Conservation (phyloP, 2,329 filamentous ascomycete genomes). For the Aspergillus sp. region DNA sequence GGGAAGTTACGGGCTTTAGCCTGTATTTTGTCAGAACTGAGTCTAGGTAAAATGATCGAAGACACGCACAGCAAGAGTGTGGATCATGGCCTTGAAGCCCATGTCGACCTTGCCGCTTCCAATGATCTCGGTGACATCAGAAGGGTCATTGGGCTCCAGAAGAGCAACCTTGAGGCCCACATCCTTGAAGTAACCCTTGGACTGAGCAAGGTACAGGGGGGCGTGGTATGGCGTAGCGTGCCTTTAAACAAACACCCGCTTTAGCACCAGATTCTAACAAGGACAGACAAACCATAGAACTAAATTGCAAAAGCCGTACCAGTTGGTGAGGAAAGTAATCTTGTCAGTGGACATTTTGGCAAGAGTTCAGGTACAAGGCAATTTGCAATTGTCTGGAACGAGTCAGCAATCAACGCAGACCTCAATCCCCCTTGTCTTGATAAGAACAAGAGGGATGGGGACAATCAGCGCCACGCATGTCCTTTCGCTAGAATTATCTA, state of each 20-base stretch:
- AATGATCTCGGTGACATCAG: conserved; percentile 78
- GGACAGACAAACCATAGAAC: too few species aligned
- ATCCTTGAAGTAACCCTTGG: conserved; percentile 68
- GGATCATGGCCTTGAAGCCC: conserved; percentile 81
- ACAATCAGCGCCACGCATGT: conserved; percentile 65
- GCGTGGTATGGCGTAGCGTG: conserved; percentile 78
- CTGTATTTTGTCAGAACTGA: conserved; percentile 31
- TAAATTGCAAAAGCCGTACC: conserved; percentile 47
- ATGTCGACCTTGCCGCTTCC: conserved; percentile 71
- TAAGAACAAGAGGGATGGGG: conserved; percentile 28
- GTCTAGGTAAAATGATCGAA: background rate
- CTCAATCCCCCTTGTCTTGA: conserved; percentile 7
- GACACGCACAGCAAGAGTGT: conserved; percentile 62
- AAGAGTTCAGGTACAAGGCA: conserved; percentile 32
- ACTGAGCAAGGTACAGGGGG: conserved; percentile 70
- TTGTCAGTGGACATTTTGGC: conserved; percentile 72
- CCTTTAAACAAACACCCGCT: conserved; percentile 43
- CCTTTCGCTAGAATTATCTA: conserved; percentile 85
- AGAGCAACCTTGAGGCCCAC: conserved; percentile 74
- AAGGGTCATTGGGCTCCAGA: conserved; percentile 73
- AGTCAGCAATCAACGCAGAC: conserved; percentile 24
- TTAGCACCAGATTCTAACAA: conserved; percentile 20
- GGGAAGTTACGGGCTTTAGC: conserved; percentile 73
- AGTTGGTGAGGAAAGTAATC: conserved; percentile 81
- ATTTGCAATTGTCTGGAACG: conserved; percentile 15